These are phyloP conservation scores for Eimeria necatrix DNA, from an alignment of 169 alveolate genomes.

Conservation along the genomic window DNA sequence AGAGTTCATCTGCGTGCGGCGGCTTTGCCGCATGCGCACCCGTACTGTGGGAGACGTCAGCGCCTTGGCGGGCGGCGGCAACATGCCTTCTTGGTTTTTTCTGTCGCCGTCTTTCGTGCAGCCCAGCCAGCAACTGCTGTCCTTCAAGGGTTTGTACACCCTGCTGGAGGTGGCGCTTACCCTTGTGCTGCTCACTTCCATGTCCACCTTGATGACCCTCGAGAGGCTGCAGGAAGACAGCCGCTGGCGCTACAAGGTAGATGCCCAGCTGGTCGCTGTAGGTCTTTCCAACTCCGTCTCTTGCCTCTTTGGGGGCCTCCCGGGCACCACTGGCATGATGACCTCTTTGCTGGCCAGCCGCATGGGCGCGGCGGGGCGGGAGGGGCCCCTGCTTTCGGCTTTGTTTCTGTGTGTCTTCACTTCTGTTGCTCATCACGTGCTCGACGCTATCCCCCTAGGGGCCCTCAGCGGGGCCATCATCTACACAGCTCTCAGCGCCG, in stretches of 20 bases:
- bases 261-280: conserved; percentile 41
- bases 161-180: conserved; percentile 42
- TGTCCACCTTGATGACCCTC: conserved; percentile 53
- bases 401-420: conserved; percentile 18
- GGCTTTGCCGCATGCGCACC: conserved; percentile 18
- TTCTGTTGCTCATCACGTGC: conserved; percentile 28
- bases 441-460: conserved; percentile 58
- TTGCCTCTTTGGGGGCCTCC: conserved; percentile 53
- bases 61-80: neutral
- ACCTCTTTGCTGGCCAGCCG: conserved; percentile 34
- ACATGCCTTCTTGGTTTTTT: conserved; percentile 24
- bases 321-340: conserved; percentile 64
- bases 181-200: conserved; percentile 46
- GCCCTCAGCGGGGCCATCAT: conserved; percentile 68
- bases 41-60: conserved; percentile 48
- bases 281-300: conserved; percentile 63
- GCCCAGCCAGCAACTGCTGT: conserved; percentile 5
- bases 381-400: conserved; percentile 34
- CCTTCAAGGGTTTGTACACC: neutral
- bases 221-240: conserved; percentile 47
- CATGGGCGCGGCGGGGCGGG: conserved; percentile 58
- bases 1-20: conserved; percentile 39
- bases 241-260: neutral
- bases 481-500: conserved; percentile 58
- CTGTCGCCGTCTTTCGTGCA: neutral